Percentiles rank a stretch among this genome's conserved stretches.
phyloP scores from a whole-genome alignment of 495 filamentous ascomycete genomes.

The Lentithecium fluviatile region DNA sequence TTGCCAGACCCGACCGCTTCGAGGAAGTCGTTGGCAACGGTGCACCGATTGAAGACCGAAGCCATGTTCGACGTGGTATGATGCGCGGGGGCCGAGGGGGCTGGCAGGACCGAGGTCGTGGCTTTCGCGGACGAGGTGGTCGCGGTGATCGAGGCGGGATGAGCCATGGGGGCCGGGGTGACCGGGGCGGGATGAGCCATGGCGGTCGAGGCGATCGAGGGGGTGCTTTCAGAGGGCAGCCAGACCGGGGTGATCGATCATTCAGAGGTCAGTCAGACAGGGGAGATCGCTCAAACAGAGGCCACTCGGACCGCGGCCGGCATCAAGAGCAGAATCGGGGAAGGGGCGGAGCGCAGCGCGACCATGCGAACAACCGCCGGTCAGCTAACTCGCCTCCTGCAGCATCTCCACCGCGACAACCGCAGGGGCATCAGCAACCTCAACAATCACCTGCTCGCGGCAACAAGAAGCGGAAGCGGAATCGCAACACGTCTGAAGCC shows the following conservation, averaged over 20 bases:
- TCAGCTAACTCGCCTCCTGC: background rate
- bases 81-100: slow-evolving; percentile 19
- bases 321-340: slow-evolving; percentile 1
- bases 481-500: slow-evolving; percentile 8
- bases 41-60: slow-evolving; percentile 33
- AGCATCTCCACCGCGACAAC: slow-evolving; percentile 11
- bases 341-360: background rate
- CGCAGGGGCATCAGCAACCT: background rate
- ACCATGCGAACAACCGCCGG: slow-evolving; percentile 11
- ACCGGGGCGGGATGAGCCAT: slow-evolving; percentile 51
- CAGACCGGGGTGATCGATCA: background rate
- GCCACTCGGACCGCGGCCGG: background rate
- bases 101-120: slow-evolving; percentile 30
- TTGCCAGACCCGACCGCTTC: slow-evolving; percentile 36
- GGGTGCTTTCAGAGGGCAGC: background rate
- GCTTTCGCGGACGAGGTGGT: slow-evolving; percentile 31
- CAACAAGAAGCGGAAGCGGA: slow-evolving; percentile 3
- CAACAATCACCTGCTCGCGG: slow-evolving; percentile 9
- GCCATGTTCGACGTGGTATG: slow-evolving; percentile 32
- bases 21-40: slow-evolving; percentile 30
- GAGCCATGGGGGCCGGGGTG: slow-evolving; percentile 46
- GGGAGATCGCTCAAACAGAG: background rate
- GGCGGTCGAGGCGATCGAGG: slow-evolving; percentile 26
- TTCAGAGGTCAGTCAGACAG: background rate
- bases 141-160: background rate